Conservation (phyloP, 257 asterid genomes). For the Eucommia ulmoides region DNA sequence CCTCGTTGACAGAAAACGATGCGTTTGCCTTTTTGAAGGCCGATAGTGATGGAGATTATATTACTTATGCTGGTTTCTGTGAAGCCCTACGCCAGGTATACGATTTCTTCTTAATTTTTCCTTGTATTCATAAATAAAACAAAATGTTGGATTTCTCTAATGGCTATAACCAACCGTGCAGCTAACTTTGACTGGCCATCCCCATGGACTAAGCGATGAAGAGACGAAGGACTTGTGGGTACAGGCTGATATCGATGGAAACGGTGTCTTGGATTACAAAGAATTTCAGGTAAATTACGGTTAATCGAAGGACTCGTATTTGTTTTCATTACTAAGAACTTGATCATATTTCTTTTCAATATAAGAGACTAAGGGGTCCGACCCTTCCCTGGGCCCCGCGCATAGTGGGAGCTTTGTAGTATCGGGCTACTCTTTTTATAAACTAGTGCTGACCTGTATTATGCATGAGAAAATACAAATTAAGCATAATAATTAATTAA, state of each 20-base stretch:
- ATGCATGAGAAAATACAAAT: too few relatives aligned
- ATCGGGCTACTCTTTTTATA: too few relatives aligned
- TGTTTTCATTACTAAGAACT: too few relatives aligned
- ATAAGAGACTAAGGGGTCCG: too few relatives aligned
- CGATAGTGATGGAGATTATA: constrained; percentile 62
- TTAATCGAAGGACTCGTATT: neutral
- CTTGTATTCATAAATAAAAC: neutral
- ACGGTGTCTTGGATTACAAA: constrained; percentile 62
- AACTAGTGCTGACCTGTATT: too few relatives aligned
- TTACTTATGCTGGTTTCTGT: constrained; percentile 68
- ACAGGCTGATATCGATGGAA: constrained; percentile 76
- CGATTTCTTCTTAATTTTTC: neutral
- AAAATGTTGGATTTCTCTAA: too few relatives aligned
- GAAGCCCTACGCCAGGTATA: constrained; percentile 78
- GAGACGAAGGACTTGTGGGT: constrained; percentile 82
- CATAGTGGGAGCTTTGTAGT: too few relatives aligned
- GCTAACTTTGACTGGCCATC: constrained; percentile 84
- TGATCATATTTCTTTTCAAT: too few relatives aligned
- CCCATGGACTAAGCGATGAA: constrained; percentile 68
- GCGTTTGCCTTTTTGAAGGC: constrained; percentile 87
- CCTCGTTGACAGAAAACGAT: constrained; percentile 67
- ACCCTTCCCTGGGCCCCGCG: too few relatives aligned
- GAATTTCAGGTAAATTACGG: constrained; percentile 82
- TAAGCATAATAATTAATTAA: too few relatives aligned
- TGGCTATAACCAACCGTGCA: constrained; percentile 19